Evolutionary conservation across 1,284 basidiomycete genomes (phyloP).

Genomic region (Phellopilus nigrolimitatus): DNA sequence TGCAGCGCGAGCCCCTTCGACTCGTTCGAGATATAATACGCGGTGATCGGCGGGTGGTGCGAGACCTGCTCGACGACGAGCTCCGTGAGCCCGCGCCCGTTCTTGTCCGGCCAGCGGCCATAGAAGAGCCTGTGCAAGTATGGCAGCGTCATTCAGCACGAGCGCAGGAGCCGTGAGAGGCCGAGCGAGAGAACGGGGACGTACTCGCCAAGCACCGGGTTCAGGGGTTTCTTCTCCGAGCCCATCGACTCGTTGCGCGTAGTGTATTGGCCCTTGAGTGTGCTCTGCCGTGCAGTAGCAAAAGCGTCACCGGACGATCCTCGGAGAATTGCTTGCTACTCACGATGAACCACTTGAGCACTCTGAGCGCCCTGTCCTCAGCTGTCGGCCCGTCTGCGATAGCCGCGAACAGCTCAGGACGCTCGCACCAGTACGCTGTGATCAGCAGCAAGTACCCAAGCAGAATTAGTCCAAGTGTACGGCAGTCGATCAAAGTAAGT

Average conservation of each 20-base stretch:
- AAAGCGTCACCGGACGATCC: background rate
- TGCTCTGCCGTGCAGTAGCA: constrained; percentile 46
- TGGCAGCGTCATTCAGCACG: background rate
- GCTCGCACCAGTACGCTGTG: constrained; percentile 89
- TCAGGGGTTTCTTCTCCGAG: constrained; percentile 97
- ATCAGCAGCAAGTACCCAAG: background rate
- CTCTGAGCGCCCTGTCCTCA: constrained; percentile 69
- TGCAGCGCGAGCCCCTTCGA: constrained; percentile 75
- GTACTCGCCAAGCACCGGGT: constrained; percentile 92
- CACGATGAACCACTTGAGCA: constrained; percentile 89
- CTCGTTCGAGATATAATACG: constrained; percentile 82
- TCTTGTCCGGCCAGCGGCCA: constrained; percentile 82
- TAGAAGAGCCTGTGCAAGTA: constrained; percentile 68
- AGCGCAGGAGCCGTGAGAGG: background rate
- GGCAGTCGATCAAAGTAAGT: background rate
- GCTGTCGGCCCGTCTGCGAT: constrained; percentile 74
- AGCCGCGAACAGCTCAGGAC: constrained; percentile 76
- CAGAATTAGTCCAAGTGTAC: background rate
- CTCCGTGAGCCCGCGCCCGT: constrained; percentile 78
- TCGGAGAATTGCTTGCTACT: constrained; percentile 29
- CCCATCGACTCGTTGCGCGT: constrained; percentile 91
- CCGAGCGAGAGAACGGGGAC: constrained; percentile 31
- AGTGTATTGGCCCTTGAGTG: constrained; percentile 93
- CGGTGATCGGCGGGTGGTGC: constrained; percentile 89
- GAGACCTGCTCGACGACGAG: constrained; percentile 97